Evolutionary conservation across 1,284 basidiomycete genomes (phyloP).

Genomic region (Naganishia cerealis): DNA sequence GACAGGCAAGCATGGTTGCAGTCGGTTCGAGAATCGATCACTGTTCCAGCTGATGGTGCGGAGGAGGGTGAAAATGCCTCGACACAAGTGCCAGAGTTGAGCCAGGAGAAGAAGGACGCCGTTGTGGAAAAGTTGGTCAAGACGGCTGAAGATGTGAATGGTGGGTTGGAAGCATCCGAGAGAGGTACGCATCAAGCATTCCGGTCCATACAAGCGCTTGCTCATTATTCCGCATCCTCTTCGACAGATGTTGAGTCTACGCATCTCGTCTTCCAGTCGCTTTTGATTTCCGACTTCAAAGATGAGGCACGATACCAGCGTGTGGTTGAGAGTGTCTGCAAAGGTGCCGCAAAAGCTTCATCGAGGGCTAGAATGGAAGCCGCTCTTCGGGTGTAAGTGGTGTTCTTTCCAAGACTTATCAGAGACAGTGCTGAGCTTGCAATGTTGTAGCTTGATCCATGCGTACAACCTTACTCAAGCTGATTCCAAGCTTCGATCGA

Average conservation of each 20-base stretch:
- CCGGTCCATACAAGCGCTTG: background rate
- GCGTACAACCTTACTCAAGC: slow-evolving; percentile 79
- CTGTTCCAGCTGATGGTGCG: slow-evolving; percentile 36
- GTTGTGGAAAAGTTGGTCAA: slow-evolving; percentile 46
- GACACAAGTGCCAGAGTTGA: slow-evolving; percentile 61
- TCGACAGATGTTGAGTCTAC: slow-evolving; percentile 21
- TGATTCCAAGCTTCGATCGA: slow-evolving; percentile 65
- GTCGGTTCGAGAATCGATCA: slow-evolving; percentile 26
- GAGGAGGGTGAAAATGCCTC: slow-evolving; percentile 62
- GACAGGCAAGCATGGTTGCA: slow-evolving; percentile 46
- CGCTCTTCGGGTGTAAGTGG: slow-evolving; percentile 49
- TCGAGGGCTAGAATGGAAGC: slow-evolving; percentile 38
- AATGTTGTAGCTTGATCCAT: slow-evolving; percentile 68
- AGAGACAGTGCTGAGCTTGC: background rate
- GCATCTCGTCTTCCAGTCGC: slow-evolving; percentile 23
- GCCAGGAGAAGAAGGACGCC: slow-evolving; percentile 57
- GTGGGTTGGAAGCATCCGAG: slow-evolving; percentile 48
- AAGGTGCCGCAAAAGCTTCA: slow-evolving; percentile 21
- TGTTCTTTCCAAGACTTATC: background rate
- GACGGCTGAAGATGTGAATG: slow-evolving; percentile 46
- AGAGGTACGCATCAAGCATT: slow-evolving; percentile 44
- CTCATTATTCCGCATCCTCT: too few relatives aligned
- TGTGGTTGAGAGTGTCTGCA: slow-evolving; percentile 17
- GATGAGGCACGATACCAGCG: slow-evolving; percentile 17
- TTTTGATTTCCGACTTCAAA: slow-evolving; percentile 16